A percentile compares a stretch with the other conserved stretches of the same genome.
Evolutionary conservation across 768 basidiomycete genomes (phyloP).

Genomic region (Suillus tomentosus): DNA sequence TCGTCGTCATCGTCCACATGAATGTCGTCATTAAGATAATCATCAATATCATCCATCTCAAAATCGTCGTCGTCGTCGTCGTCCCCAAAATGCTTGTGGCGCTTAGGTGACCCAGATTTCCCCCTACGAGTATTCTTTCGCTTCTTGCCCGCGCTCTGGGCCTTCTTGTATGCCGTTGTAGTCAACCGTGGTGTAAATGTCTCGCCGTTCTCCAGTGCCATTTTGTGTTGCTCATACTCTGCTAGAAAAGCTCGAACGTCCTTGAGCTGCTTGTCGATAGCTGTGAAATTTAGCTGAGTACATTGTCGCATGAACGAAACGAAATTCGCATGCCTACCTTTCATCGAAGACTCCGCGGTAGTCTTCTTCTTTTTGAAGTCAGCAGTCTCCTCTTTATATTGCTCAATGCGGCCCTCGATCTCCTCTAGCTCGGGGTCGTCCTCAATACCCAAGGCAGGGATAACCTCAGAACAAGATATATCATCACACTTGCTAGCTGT

Average conservation of each 20-base stretch:
- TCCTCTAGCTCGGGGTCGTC: conserved; percentile 54
- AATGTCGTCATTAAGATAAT: conserved; percentile 22
- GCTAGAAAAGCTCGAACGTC: conserved; percentile 35
- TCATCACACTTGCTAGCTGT: conserved; percentile 66
- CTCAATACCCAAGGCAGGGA: conserved; percentile 49
- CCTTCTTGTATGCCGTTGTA: conserved; percentile 23
- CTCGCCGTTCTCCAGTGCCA: conserved; percentile 47
- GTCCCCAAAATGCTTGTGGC: conserved; percentile 33
- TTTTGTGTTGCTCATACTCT: conserved; percentile 48
- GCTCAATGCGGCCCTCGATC: conserved; percentile 49
- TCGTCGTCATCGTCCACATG: conserved; percentile 3
- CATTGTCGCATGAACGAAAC: neutral
- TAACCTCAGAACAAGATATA: conserved; percentile 60
- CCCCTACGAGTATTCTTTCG: conserved; percentile 48
- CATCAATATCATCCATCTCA: conserved; percentile 26
- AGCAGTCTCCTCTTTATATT: conserved; percentile 35
- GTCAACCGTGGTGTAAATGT: conserved; percentile 46
- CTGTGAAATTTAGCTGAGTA: conserved; percentile 27
- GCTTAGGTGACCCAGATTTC: conserved; percentile 47
- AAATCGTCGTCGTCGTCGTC: conserved; percentile 41
- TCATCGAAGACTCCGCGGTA: conserved; percentile 39
- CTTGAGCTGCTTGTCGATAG: conserved; percentile 42
- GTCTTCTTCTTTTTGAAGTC: conserved; percentile 45
- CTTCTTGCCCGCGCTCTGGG: conserved; percentile 40
- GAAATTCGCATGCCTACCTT: conserved; percentile 37